Evolutionary conservation across 2,329 filamentous ascomycete species (phyloP), one percentile per base, ranked within the genome.

Genomic region (Leptodontidium sp.): DNA sequence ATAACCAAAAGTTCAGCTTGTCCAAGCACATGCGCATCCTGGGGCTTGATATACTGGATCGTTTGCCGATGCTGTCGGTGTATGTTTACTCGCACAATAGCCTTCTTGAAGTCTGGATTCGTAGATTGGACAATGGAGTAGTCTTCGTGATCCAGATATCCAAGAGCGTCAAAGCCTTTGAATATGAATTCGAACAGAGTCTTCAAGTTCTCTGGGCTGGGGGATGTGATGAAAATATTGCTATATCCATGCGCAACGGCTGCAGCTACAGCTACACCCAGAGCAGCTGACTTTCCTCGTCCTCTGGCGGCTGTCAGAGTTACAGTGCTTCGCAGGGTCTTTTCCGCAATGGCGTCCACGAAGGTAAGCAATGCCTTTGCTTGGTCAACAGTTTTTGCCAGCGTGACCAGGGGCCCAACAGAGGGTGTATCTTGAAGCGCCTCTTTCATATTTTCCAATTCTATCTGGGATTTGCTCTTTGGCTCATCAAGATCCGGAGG

Each of bases 171-270:
- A 76, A 99, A 99, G 0, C 94, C 96, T 80, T 98, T 98, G 86
- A 99, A 98, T 21, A 99, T 88, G 77, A 99, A 99, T 77, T 99
- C 94, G 78, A 99, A 99, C 8, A 99, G 85, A 0, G 96, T 99
- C 83, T 98, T 99, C 85, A 99, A 85, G 82, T 99, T 99, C 82
- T 99, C 97, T 0, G 96, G 96, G 70, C 93, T 98, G 0, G 95
- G 95, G 1, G 95, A 98, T 1, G 96, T 99, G 78, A 99, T 97
- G 82, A 99, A 99, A 76, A 99, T 97, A 80, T 99, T 99, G 84
- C 94, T 97, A 82, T 99, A 99, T 32, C 96, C 96, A 78, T 98
- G 93, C 0, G 96, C 95, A 55, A 99, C 88, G 1, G 97, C 97
- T 2, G 96, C 94, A 3, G 96, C 96, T 53, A 99, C 92, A 2